Conservation (phyloP, 805 yeast genomes). For the Wickerhamomyces bisporus region DNA sequence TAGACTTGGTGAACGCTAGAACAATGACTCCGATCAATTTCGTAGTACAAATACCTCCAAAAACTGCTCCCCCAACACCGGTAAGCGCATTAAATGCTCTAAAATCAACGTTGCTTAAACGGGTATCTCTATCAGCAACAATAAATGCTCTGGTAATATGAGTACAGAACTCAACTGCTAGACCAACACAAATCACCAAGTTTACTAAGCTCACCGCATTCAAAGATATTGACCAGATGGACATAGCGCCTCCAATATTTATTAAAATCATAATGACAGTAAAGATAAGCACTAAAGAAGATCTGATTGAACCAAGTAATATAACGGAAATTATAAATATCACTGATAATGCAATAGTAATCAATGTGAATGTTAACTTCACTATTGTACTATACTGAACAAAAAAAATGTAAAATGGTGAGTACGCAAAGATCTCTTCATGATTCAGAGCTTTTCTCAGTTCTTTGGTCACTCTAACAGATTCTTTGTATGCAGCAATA, state of each 20-base stretch:
- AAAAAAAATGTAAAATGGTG: slow-evolving; percentile 89
- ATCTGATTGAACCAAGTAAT: slow-evolving; percentile 60
- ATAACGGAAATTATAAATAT: slow-evolving; percentile 50
- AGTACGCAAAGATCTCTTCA: slow-evolving; percentile 72
- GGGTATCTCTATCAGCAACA: slow-evolving; percentile 30
- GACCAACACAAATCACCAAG: slow-evolving; percentile 84
- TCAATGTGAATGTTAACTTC: slow-evolving; percentile 47
- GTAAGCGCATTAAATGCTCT: slow-evolving; percentile 54
- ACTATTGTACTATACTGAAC: slow-evolving; percentile 77
- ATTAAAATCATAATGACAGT: slow-evolving; percentile 62
- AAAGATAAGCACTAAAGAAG: slow-evolving; percentile 49
- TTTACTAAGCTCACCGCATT: slow-evolving; percentile 91
- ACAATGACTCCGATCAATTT: slow-evolving; percentile 85
- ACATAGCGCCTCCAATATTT: slow-evolving; percentile 78
- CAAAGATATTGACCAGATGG: slow-evolving; percentile 65
- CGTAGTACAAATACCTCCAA: slow-evolving; percentile 87
- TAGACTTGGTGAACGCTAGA: slow-evolving; percentile 79
- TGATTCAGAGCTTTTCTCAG: slow-evolving; percentile 38
- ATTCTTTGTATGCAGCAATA: slow-evolving; percentile 70
- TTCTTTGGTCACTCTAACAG: slow-evolving; percentile 60
- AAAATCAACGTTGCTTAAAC: slow-evolving; percentile 24
- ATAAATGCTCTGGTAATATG: slow-evolving; percentile 77
- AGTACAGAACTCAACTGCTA: slow-evolving; percentile 89
- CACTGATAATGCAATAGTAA: slow-evolving; percentile 45
- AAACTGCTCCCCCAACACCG: slow-evolving; percentile 84